Conservation (phyloP, 2,329 filamentous ascomycete genomes). For the Aspergillus chevalieri region DNA sequence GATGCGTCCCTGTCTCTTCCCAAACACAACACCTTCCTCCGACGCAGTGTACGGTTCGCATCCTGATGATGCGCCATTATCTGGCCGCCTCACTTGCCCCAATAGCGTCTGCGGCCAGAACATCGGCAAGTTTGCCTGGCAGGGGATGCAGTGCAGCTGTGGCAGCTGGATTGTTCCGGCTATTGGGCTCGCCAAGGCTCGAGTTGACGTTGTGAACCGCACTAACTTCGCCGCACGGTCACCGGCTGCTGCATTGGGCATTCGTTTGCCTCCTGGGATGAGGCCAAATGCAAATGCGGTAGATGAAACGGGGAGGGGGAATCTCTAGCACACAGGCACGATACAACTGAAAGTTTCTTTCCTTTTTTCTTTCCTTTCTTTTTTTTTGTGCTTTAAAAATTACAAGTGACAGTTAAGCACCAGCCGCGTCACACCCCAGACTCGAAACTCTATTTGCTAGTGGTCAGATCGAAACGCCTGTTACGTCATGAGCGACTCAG, state of each 20-base stretch:
- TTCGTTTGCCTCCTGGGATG: slow-evolving; percentile 37
- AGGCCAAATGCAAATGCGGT: slow-evolving; percentile 9
- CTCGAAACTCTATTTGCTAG: too few species aligned
- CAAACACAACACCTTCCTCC: slow-evolving; percentile 13
- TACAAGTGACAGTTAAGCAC: too few species aligned
- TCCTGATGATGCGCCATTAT: slow-evolving; percentile 60
- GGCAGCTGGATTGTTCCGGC: slow-evolving; percentile 85
- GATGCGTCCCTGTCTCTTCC: slow-evolving; percentile 77
- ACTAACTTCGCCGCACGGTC: slow-evolving; percentile 17
- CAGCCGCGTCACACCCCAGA: too few species aligned
- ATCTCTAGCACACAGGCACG: slow-evolving; percentile 12
- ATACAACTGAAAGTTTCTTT: too few species aligned
- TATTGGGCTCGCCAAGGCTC: slow-evolving; percentile 75
- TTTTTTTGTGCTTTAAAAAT: too few species aligned
- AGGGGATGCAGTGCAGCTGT: slow-evolving; percentile 88
- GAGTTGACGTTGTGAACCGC: slow-evolving; percentile 66
- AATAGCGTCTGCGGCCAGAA: slow-evolving; percentile 70
- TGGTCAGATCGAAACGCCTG: too few species aligned
- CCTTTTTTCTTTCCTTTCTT: too few species aligned
- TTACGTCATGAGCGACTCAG: too few species aligned
- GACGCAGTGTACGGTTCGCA: slow-evolving; percentile 13
- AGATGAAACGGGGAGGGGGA: slow-evolving; percentile 16
- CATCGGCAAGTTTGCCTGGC: slow-evolving; percentile 92
- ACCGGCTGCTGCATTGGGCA: slow-evolving; percentile 24
- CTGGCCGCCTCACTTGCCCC: slow-evolving; percentile 80